A percentile compares a stretch with the other conserved stretches of the same genome.
Conservation (phyloP, 2,329 filamentous ascomycete species). For the Cercospora sesami region DNA sequence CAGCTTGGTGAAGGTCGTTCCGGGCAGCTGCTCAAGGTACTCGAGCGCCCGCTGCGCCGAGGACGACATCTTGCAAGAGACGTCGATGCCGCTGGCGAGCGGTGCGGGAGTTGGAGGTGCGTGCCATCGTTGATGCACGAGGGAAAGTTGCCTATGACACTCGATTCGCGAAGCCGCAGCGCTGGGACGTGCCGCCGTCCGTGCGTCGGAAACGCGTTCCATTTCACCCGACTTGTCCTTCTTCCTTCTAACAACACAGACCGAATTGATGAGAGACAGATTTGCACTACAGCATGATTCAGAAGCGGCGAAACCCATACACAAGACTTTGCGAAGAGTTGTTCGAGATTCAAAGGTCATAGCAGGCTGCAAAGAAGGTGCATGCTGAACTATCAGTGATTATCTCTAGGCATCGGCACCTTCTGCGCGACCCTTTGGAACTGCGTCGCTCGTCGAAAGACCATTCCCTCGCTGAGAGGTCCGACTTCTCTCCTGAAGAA, state of each 20-base stretch:
- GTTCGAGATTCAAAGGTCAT: not conserved
- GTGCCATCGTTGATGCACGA: conserved; percentile 22
- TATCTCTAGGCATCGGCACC: conserved; percentile 32
- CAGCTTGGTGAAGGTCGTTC: conserved; percentile 83
- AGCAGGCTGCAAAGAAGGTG: not conserved
- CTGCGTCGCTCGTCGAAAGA: conserved; percentile 30
- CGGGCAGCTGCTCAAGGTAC: conserved; percentile 88
- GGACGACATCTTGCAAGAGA: conserved; percentile 40
- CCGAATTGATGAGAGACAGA: not conserved
- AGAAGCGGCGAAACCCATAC: not conserved
- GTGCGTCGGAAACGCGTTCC: not conserved
- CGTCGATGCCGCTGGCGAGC: conserved; percentile 21
- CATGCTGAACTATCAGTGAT: conserved; percentile 26
- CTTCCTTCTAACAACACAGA: not conserved
- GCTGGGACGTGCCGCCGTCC: not conserved
- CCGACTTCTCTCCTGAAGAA: conserved; percentile 35
- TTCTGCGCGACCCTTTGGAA: conserved; percentile 36
- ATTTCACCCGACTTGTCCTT: not conserved
- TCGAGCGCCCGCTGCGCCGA: conserved; percentile 69
- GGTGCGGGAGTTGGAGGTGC: conserved; percentile 11
- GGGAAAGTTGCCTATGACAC: conserved; percentile 13
- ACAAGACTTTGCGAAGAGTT: too few species aligned
- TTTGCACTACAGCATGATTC: not conserved
- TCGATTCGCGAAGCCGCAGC: conserved; percentile 13
- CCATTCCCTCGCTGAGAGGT: conserved; percentile 38